phyloP scores from a whole-genome alignment of 768 basidiomycete species.

The Amanita rimosa region DNA sequence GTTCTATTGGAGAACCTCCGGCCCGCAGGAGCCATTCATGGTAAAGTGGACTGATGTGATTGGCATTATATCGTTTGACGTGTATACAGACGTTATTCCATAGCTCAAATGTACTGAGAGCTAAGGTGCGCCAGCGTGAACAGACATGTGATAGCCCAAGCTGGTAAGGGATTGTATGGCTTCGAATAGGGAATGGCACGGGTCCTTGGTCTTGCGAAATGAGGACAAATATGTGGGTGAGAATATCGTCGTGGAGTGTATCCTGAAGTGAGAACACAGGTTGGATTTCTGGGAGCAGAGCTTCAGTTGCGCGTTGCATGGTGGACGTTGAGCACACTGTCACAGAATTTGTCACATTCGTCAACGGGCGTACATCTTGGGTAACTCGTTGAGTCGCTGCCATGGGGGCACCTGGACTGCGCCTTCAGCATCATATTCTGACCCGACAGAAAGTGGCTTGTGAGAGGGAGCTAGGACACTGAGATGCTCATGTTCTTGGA shows the following conservation, averaged over 20 bases:
- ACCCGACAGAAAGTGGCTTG: conserved; percentile 82
- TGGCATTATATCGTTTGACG: too few species aligned
- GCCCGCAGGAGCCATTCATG: not conserved
- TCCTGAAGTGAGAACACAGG: too few species aligned
- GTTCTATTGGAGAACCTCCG: not conserved
- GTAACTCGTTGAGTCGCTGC: conserved; percentile 56
- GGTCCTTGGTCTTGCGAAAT: not conserved
- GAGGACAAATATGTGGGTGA: not conserved
- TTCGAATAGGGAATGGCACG: not conserved
- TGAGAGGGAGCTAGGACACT: conserved; percentile 87
- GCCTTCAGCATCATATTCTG: conserved; percentile 90
- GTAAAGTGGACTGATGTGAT: not conserved
- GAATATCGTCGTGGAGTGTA: not conserved
- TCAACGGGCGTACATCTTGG: conserved; percentile 48
- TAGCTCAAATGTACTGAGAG: not conserved
- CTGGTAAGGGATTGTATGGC: not conserved
- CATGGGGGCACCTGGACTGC: conserved; percentile 73
- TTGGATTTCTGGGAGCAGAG: too few species aligned
- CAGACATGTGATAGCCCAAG: not conserved
- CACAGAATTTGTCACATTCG: too few species aligned
- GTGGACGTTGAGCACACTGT: too few species aligned
- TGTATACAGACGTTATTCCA: not conserved
- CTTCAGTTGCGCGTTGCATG: too few species aligned
- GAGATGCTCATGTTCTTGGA: conserved; percentile 87
- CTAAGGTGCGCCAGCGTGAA: not conserved